A percentile compares a stretch with the other conserved stretches of the same genome.
phyloP scores from a whole-genome alignment of 2,329 filamentous ascomycete genomes.

The Zasmidium cellare region DNA sequence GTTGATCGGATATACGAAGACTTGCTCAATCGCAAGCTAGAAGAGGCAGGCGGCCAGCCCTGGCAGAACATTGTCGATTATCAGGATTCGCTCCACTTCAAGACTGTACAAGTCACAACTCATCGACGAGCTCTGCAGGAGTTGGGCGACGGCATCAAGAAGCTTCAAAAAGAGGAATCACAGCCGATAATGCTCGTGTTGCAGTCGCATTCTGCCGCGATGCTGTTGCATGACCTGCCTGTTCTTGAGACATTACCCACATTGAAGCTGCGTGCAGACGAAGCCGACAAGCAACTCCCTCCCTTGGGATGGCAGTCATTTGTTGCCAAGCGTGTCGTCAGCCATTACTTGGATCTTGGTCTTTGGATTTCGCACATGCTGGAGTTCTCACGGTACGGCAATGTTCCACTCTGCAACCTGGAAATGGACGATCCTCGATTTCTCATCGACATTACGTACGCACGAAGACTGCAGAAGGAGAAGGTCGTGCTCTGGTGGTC shows the following conservation, averaged over 20 bases:
- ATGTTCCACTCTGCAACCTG: slow-evolving; percentile 92
- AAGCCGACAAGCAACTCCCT: slow-evolving; percentile 81
- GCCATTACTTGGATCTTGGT: slow-evolving; percentile 88
- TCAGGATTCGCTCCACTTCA: slow-evolving; percentile 82
- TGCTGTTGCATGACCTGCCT: slow-evolving; percentile 82
- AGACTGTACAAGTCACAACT: slow-evolving; percentile 82
- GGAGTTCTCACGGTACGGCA: slow-evolving; percentile 84
- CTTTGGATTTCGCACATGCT: slow-evolving; percentile 89
- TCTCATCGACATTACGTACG: slow-evolving; percentile 94
- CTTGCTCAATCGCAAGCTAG: slow-evolving; percentile 63
- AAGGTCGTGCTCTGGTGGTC: slow-evolving; percentile 99
- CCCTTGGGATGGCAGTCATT: slow-evolving; percentile 93
- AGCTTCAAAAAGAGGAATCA: slow-evolving; percentile 80
- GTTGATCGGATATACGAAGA: slow-evolving; percentile 86
- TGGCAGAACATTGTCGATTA: slow-evolving; percentile 85
- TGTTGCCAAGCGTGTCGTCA: slow-evolving; percentile 79
- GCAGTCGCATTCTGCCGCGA: slow-evolving; percentile 81
- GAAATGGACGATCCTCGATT: slow-evolving; percentile 93
- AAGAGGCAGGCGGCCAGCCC: slow-evolving; percentile 66
- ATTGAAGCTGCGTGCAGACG: slow-evolving; percentile 76
- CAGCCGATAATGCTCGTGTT: slow-evolving; percentile 81
- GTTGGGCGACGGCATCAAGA: slow-evolving; percentile 83
- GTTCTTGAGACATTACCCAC: slow-evolving; percentile 81
- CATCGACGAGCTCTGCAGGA: slow-evolving; percentile 86
- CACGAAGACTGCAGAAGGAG: slow-evolving; percentile 82